Base-by-base conservation (phyloP, 1,139 yeast genomes). In the Taphrina wiesneri region DNA sequence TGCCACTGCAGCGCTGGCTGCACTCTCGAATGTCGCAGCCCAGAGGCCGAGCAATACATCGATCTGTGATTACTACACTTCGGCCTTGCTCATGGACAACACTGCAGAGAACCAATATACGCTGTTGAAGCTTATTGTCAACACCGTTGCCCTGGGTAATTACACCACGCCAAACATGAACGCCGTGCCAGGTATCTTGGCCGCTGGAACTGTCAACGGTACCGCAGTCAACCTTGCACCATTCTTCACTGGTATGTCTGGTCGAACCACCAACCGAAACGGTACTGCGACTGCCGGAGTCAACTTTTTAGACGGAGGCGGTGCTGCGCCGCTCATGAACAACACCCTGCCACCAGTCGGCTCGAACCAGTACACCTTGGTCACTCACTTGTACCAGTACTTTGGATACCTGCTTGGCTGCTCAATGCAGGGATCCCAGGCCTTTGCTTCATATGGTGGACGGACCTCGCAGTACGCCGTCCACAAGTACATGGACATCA, bases 111-210 rank as follows among this genome's bases (percentile, higher is more conserved):
- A 59, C 56, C 63, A 59, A 56, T 59, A 59, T 36, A 59, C 63
- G 7, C 63, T 59, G n/a, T 56, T 59, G 43, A 59, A 59, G 56
- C 43, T 59, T 26, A 26, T 59, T n/a, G 63, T 59, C 63, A 59
- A 59, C 63, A 59, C 63, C 23, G 63, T 59, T 21, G 46, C 47
- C 34, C 25, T 59, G 28, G 63, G 63, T 21, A 59, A 59, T 47
- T 59, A 59, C 63, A 59, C 63, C 56, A 59, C 56, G n/a, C 56
- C 63, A 46, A 49, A 49, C 46, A 59, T 59, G 63, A 59, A 59
- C 15, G 63, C 63, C 34, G 63, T 59, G 34, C 63, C 63, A 5
- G 63, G 63, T 59, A 59, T 59, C 32, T 25, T 59, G 46, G 63
- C 63, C 7, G 34, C 30, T 7, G 63, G 63, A n/a, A 49, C 23